A percentile compares a stretch with the other conserved stretches of the same genome.
Evolutionary conservation across 2,329 filamentous ascomycete genomes (phyloP).

Genomic region (Beauveria caledonica): DNA sequence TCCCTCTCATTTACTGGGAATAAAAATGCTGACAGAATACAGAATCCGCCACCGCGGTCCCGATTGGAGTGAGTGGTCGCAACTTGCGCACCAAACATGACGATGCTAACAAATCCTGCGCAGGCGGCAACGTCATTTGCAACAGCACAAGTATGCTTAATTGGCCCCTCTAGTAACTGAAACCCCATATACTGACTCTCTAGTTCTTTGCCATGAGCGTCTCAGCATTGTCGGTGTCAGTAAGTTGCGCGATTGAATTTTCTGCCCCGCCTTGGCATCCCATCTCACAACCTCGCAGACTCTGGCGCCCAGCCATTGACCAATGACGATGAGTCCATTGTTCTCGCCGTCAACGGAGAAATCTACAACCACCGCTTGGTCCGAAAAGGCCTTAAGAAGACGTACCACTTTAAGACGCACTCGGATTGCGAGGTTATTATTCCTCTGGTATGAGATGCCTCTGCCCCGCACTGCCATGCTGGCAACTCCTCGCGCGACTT

Average conservation of each 20-base stretch:
- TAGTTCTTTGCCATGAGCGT: conserved; percentile 93
- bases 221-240: conserved; percentile 95
- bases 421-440: conserved; percentile 99
- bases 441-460: conserved; percentile 60
- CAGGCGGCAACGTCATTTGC: conserved; percentile 79
- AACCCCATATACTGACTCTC: conserved; percentile 21
- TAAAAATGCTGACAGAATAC: conserved; percentile 11
- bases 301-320: conserved; percentile 92
- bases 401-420: conserved; percentile 96
- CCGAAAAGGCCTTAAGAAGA: conserved; percentile 73
- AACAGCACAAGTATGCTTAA: conserved; percentile 77
- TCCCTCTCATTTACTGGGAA: background rate
- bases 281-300: conserved; percentile 44
- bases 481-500: background rate
- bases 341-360: conserved; percentile 96
- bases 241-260: conserved; percentile 36
- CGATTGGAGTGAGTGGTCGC: conserved; percentile 79
- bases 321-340: conserved; percentile 80
- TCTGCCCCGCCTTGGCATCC: conserved; percentile 2
- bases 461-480: background rate
- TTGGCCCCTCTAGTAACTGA: conserved; percentile 9
- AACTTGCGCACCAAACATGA: conserved; percentile 12
- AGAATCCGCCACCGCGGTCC: conserved; percentile 93
- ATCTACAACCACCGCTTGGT: conserved; percentile 99
- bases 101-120: conserved; percentile 21